Base-by-base conservation (phyloP, 495 filamentous ascomycete species). In the Penicillium antarcticum region DNA sequence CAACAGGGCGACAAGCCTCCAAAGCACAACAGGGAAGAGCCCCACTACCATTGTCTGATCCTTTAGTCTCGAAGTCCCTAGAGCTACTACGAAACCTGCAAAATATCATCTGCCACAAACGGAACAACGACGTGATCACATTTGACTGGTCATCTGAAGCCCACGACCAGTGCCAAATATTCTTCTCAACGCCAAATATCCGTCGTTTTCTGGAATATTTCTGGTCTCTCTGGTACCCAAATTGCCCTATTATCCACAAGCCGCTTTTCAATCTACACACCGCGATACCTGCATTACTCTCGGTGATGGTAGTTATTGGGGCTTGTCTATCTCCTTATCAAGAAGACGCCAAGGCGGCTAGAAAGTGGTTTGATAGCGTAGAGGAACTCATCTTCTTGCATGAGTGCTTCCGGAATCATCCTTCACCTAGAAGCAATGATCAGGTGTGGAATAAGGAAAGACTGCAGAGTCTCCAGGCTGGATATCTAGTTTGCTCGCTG, bases 181-280 rank as follows among this genome's bases (percentile, higher is more conserved):
- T 60, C 40, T 63, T 60, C 34, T 37, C 48, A 0, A 48, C 61
- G 0, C 12, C 10, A 21, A 63, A 60, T 17, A 58, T 58, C 11
- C 36, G 47, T 14, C 57, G 54, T 19, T 63, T 60, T 19, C 36
- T 63, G 4, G 54, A 48, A 13, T 60, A 60, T 18, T 63, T 63
- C 52, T 63, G 61, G 61, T 55, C 61, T 1, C 36, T 60, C 3
- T 63, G 61, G 61, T 63, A 63, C 31, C 61, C 61, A 2, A 54
- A 58, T 29, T 60, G 57, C 18, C 61, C 61, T 0, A 60, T 63
- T n/a, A 52, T 63, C 10, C 61, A 63, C 39, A 53, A 52, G 24
- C 53, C 57, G 0, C 51, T 53, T 0, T 63, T 63, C 16, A 36
- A 63, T 36, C 14, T 45, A 1, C 31, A 41, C 8, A 53, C 48